These are phyloP conservation scores for Daedalea quercina DNA, from an alignment of 768 basidiomycete genomes.

Conservation along the genomic window DNA sequence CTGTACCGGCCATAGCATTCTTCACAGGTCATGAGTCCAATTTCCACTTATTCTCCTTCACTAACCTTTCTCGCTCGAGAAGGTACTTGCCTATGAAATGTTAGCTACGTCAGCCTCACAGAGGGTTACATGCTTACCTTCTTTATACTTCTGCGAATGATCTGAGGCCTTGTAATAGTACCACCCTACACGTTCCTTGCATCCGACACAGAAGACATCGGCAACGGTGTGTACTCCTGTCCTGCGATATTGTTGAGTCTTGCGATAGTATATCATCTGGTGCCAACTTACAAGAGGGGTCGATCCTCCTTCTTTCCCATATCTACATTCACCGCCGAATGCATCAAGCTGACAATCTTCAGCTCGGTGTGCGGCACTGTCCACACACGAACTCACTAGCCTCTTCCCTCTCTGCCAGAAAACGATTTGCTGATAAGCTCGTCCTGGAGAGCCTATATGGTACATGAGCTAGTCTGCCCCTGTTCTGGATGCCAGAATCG, in stretches of 20 bases:
- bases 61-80: constrained; percentile 69
- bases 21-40: constrained; percentile 37
- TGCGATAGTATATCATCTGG: neutral
- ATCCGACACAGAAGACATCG: constrained; percentile 74
- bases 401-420: constrained; percentile 76
- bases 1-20: too few species aligned
- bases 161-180: constrained; percentile 78
- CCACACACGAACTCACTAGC: constrained; percentile 48
- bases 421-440: constrained; percentile 83
- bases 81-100: constrained; percentile 62
- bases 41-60: constrained; percentile 80
- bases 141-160: constrained; percentile 77
- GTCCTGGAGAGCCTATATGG: constrained; percentile 64
- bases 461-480: neutral
- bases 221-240: constrained; percentile 80
- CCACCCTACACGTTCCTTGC: constrained; percentile 77
- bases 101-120: neutral
- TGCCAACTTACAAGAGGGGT: constrained; percentile 48
- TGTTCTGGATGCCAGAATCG: neutral
- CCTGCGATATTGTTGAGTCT: constrained; percentile 28
- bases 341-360: neutral
- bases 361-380: neutral
- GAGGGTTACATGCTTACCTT: constrained; percentile 41
- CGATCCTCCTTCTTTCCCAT: constrained; percentile 71
- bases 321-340: constrained; percentile 71